phyloP scores from a whole-genome alignment of 441 rosid genomes.

The Erodium trifolium region DNA sequence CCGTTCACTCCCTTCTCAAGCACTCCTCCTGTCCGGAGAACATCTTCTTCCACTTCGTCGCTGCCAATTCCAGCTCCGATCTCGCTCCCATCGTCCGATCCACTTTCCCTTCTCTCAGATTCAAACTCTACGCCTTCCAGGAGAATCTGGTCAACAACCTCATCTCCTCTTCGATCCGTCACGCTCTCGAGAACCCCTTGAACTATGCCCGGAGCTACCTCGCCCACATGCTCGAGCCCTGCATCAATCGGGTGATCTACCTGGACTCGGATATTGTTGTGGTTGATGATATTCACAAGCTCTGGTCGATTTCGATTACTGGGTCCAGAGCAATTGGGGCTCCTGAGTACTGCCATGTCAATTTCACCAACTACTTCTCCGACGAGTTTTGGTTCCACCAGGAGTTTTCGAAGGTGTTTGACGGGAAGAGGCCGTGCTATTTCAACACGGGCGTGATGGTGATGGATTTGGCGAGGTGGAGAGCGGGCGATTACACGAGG shows the following conservation, averaged over 20 bases:
- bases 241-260: conserved; percentile 45
- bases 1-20: conserved; percentile 79
- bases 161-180: conserved; percentile 42
- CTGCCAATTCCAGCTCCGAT: conserved; percentile 74
- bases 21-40: conserved; percentile 91
- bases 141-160: conserved; percentile 41
- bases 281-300: conserved; percentile 55
- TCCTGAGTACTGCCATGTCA: conserved; percentile 69
- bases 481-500: conserved; percentile 39
- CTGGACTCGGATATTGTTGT: conserved; percentile 66
- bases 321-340: conserved; percentile 45
- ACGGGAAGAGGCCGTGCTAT: conserved; percentile 56
- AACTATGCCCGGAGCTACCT: conserved; percentile 23
- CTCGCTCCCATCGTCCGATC: conserved; percentile 66
- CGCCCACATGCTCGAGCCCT: conserved; percentile 43
- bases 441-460: conserved; percentile 81
- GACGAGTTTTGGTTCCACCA: conserved; percentile 49
- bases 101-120: conserved; percentile 58
- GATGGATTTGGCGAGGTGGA: conserved; percentile 58
- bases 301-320: conserved; percentile 50
- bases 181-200: conserved; percentile 40
- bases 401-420: conserved; percentile 30
- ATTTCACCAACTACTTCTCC: conserved; percentile 54
- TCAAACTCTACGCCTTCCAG: conserved; percentile 39
- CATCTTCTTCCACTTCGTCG: conserved; percentile 71